A percentile compares a stretch with the other conserved stretches of the same genome.
Evolutionary conservation across 257 asterid genomes (phyloP).

Genomic region (Solanum chmielewskii): DNA sequence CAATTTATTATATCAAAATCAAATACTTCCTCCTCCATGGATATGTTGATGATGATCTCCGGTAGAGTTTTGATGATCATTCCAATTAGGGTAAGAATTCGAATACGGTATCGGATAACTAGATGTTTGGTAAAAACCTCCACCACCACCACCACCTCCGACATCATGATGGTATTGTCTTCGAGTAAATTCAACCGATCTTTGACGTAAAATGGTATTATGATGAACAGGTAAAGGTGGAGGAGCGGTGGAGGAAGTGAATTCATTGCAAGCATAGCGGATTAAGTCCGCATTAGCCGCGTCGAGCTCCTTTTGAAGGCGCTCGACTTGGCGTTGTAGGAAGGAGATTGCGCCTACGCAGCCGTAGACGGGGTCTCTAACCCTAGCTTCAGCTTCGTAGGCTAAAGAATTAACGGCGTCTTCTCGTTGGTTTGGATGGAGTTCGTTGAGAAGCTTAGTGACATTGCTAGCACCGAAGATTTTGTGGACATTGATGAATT

Average conservation of each 20-base stretch:
- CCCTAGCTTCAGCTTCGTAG: slow-evolving; percentile 39
- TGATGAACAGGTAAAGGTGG: neutral
- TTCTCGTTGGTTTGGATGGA: slow-evolving; percentile 34
- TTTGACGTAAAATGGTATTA: neutral
- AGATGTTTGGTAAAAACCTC: slow-evolving; percentile 6
- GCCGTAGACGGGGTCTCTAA: slow-evolving; percentile 39
- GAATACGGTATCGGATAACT: slow-evolving; percentile 9
- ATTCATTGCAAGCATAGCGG: slow-evolving; percentile 20
- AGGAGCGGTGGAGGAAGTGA: neutral
- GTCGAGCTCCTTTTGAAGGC: slow-evolving; percentile 31
- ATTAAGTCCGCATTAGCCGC: slow-evolving; percentile 24
- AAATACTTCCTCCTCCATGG: slow-evolving; percentile 10
- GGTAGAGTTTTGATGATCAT: neutral
- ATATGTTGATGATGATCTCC: neutral
- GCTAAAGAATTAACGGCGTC: slow-evolving; percentile 43
- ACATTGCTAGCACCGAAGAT: slow-evolving; percentile 40
- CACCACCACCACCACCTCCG: neutral
- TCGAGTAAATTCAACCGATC: neutral
- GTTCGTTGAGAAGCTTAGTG: slow-evolving; percentile 30
- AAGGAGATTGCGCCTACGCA: slow-evolving; percentile 37
- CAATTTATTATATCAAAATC: neutral
- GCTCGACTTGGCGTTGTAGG: slow-evolving; percentile 31
- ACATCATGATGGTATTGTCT: neutral
- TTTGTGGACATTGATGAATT: slow-evolving; percentile 39
- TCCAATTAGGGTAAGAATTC: slow-evolving; percentile 15